Evolutionary conservation across 176 grass and related monocot genomes (phyloP).

Genomic region (Oryza rufipogon): DNA sequence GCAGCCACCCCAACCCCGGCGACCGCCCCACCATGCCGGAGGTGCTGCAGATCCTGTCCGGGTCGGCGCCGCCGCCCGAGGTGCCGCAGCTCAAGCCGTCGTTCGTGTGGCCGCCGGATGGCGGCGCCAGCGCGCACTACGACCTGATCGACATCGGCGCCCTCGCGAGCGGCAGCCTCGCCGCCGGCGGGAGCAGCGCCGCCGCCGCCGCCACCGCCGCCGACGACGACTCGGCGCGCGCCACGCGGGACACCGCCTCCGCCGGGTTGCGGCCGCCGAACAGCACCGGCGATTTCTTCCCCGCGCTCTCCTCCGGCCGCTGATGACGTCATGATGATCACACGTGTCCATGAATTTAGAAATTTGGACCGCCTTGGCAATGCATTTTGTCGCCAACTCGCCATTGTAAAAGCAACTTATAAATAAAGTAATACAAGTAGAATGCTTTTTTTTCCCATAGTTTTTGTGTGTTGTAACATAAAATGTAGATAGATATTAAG

Average conservation of each 20-base stretch:
- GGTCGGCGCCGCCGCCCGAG: slow-evolving; percentile 40
- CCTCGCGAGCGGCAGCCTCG: slow-evolving; percentile 13
- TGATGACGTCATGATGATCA: slow-evolving; percentile 1
- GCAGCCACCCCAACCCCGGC: slow-evolving; percentile 61
- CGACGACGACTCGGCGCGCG: neutral
- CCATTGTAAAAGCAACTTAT: neutral
- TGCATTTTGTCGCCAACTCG: neutral
- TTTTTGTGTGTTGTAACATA: neutral
- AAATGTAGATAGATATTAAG: too few species aligned
- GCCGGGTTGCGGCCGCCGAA: neutral
- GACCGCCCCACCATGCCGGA: slow-evolving; percentile 63
- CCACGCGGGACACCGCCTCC: slow-evolving; percentile 6
- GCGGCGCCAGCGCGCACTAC: neutral
- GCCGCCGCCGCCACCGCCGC: neutral
- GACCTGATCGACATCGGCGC: slow-evolving; percentile 38
- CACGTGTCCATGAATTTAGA: neutral
- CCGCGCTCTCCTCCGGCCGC: slow-evolving; percentile 44
- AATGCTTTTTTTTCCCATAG: too few species aligned
- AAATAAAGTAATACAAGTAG: too few species aligned
- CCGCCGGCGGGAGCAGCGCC: neutral
- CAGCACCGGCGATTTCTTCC: slow-evolving; percentile 38
- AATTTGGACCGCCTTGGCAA: neutral
- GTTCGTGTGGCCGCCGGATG: slow-evolving; percentile 64
- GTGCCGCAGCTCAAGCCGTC: slow-evolving; percentile 77
- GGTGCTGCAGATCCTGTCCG: slow-evolving; percentile 54